Base-by-base conservation (phyloP, 352 stramenopile genomes). In the Pythium rhizo-oryzae region DNA sequence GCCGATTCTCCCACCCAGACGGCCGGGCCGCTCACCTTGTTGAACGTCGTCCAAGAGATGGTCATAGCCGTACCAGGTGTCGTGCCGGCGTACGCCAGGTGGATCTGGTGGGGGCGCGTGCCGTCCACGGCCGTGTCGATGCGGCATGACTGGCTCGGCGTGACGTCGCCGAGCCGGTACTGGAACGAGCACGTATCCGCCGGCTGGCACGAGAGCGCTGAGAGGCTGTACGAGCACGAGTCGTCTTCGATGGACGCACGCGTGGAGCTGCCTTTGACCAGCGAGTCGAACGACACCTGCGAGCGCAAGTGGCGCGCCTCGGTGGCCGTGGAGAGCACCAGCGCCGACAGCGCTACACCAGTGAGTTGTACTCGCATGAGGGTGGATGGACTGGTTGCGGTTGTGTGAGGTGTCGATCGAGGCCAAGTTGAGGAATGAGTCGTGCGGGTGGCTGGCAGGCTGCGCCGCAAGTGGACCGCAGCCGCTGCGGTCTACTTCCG, bases 1-100 rank as follows among this genome's bases (percentile, higher is more conserved):
- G 72, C 37, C 11, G 18, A 70, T 0, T 28, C 25, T 13, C 72
- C 79, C 25, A 85, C 54, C 80, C 80, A 88, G 28, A 88, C 71
- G 18, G 59, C 60, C n/a, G 75, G 74, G 21, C 71, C 46, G 39
- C 63, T 54, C 4, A 83, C 66, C 15, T 66, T 16, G 4, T 21
- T 54, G 59, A 74, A 80, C 8, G 81, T 83, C 0, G 77, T 62
- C 81, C 81, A 89, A 11, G 78, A 79, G 57, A 87, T 65, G 1
- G 79, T 71, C 66, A 84, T 83, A 6, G 56, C 77, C 28, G 70
- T 71, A 12, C 79, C 79, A 23, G 77, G 39, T 30, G 62, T 43
- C n/a, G 74, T 52, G 8, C 79, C 79, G 15, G 81, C 81, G 39
- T 73, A 89, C 1, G 81, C 78, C 41, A 82, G 64, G 65, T 89